Evolutionary conservation across 441 rosid species (phyloP), one percentile per base, ranked within the genome.

Genomic region (Flueggea neowawraea): DNA sequence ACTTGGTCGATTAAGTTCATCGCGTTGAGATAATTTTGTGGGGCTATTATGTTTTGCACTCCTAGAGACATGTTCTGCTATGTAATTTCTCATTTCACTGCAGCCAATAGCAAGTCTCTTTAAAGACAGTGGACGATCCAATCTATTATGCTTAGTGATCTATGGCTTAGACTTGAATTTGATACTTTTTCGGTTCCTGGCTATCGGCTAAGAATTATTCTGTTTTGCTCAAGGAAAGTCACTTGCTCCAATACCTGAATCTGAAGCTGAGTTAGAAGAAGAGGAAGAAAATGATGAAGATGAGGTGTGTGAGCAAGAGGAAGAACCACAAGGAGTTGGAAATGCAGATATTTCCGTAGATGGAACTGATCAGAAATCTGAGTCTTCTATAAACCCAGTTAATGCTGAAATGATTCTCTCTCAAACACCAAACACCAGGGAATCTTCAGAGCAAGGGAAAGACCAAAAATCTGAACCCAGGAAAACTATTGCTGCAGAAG

Each of bases 241-340:
- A 22, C 93, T 93, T 79, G 87, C 96, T 84, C 88, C 97, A 56
- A 93, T 93, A 78, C 96, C 96, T 31, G 98, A 93, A 66, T 85
- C 90, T 5, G 98, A 93, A 64, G 80, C 79, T 36, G 97, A 92
- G 82, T 62, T 83, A 50, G 98, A 86, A 69, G 90, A 85, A 70
- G 95, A 89, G 31, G 89, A 75, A 22, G 87, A 80, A 64, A 12
- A 16, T 17, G 65, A 73, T 50, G 66, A 66, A 6, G 82, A 66
- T 56, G 76, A 58, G 52, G 32, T 11, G 16, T 17, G 7, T 55
- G 50, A 17, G 52, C 52, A 58, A 10, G 63, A 31, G 61, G 66
- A 68, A 16, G 69, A 67, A 45, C 69, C 50, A 39, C 75, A 70
- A 44, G 63, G 54, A 62, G 60, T 36, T 17, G 70, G 65, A 50